Base-by-base conservation (phyloP, 371 early-diverging fungal genomes). In the Lichtheimia ramosa region DNA sequence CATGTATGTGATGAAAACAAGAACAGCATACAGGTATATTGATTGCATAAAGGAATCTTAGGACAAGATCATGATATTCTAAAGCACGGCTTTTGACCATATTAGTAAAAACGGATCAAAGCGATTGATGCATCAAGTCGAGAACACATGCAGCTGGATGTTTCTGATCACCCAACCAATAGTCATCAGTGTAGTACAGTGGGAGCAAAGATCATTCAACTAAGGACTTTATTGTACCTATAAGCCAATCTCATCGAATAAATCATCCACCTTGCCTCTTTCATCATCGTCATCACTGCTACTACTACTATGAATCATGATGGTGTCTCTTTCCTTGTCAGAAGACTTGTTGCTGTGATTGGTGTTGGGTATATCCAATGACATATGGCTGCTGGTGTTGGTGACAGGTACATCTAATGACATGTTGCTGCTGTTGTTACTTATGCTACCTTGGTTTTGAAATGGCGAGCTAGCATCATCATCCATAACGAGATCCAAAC, bases 221-320 rank as follows among this genome's bases (percentile, higher is more conserved):
- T 6, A 8, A 8, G 34, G 2, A 25, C 10, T 34, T 34, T 34
- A 34, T 34, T 34, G 10, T 34, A 10, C 46, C 5, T 46, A 6
- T 46, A 59, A 46, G 7, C 60, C 60, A 15, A 51, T 13, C 20
- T 59, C 60, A 20, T 52, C 60, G 43, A 59, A 59, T 51, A 59
- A 52, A 43, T 52, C 60, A 18, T 52, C 60, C 2, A 49, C 43
- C 16, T 51, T 53, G 25, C 21, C 40, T 20, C 28, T 7, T 24
- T 24, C n/a, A 49, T 46, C 20, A 46, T n/a, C 20, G n/a, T 20
- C 18, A 43, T 25, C 25, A 25, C 25, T 25, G 25, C 25, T 25
- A 25, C 25, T 2, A 25, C 18, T 46, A 15, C 46, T 20, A 46
- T 46, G 6, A 10, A 46, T n/a, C n/a, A n/a, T 46, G 10, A 14